Evolutionary conservation across 2,329 filamentous ascomycete genomes (phyloP).

Genomic region (Cladorrhinum sp.): DNA sequence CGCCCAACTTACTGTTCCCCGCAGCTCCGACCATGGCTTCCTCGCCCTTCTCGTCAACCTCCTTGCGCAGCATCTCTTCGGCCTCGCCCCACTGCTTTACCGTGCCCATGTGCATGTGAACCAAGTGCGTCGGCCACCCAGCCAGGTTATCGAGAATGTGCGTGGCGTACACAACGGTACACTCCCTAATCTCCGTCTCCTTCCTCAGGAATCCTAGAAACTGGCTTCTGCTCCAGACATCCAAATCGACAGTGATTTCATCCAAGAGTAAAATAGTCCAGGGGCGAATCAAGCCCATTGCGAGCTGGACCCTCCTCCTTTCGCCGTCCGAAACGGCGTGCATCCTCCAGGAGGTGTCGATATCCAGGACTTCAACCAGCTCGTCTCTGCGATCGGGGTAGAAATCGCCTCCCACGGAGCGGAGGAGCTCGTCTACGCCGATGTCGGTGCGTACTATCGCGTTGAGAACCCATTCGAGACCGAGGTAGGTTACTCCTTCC

Average conservation of each 20-base stretch:
- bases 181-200: slow-evolving; percentile 78
- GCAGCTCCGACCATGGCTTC: slow-evolving; percentile 34
- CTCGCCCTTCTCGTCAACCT: slow-evolving; percentile 37
- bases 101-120: slow-evolving; percentile 88
- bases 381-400: slow-evolving; percentile 82
- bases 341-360: slow-evolving; percentile 91
- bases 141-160: slow-evolving; percentile 96
- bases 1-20: slow-evolving; percentile 81
- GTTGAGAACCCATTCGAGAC: slow-evolving; percentile 97
- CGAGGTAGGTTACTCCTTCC: slow-evolving; percentile 94
- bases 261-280: slow-evolving; percentile 91
- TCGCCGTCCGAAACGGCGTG: slow-evolving; percentile 94
- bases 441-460: slow-evolving; percentile 95
- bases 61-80: slow-evolving; percentile 61
- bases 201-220: slow-evolving; percentile 83
- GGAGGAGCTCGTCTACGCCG: slow-evolving; percentile 79
- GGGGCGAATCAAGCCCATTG: slow-evolving; percentile 89
- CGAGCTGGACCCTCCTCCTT: slow-evolving; percentile 84
- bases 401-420: slow-evolving; percentile 79
- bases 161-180: slow-evolving; percentile 95
- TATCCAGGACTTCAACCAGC: slow-evolving; percentile 82
- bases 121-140: slow-evolving; percentile 90
- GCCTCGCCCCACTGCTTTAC: slow-evolving; percentile 84
- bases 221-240: slow-evolving; percentile 77
- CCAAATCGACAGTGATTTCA: slow-evolving; percentile 95